These are phyloP conservation scores for Reutealis trisperma DNA, from an alignment of 345 rosid genomes.

Conservation along the genomic window DNA sequence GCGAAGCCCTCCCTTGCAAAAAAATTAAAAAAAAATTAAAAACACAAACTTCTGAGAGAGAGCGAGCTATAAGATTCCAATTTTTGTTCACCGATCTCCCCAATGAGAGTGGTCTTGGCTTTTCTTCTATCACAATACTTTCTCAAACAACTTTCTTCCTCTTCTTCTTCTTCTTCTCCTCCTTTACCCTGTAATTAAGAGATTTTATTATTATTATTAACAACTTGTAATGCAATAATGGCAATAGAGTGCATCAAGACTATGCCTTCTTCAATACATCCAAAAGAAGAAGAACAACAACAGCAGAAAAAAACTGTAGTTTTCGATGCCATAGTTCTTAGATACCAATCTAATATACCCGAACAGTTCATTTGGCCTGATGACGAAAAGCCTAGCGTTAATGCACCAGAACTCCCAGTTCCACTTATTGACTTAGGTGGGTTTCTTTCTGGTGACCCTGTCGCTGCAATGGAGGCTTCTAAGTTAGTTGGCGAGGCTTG, in stretches of 20 bases:
- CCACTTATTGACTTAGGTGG: slow-evolving; percentile 70
- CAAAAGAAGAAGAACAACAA: slow-evolving; percentile 33
- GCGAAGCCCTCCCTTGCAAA: slow-evolving; percentile 33
- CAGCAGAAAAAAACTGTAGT: slow-evolving; percentile 38
- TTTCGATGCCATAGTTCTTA: slow-evolving; percentile 69
- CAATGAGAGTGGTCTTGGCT: slow-evolving; percentile 52
- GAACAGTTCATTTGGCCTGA: slow-evolving; percentile 91
- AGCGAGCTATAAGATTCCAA: slow-evolving; percentile 53
- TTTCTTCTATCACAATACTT: slow-evolving; percentile 44
- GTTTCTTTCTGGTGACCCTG: slow-evolving; percentile 59
- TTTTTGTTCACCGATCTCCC: slow-evolving; percentile 44
- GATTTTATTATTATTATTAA: not conserved
- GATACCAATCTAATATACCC: slow-evolving; percentile 56
- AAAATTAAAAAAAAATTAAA: not conserved
- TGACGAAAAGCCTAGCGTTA: slow-evolving; percentile 55
- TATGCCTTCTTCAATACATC: slow-evolving; percentile 27
- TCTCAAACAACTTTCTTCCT: not conserved
- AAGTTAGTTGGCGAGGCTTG: slow-evolving; percentile 70
- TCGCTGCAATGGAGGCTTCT: slow-evolving; percentile 55
- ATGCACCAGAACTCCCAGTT: slow-evolving; percentile 66
- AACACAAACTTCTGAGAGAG: not conserved
- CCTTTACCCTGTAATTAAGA: not conserved
- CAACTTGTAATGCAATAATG: slow-evolving; percentile 28
- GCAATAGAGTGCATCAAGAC: slow-evolving; percentile 29
- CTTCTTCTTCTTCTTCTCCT: not conserved